A percentile compares a stretch with the other conserved stretches of the same genome.
Evolutionary conservation across 2,329 filamentous ascomycete species (phyloP).

Genomic region (Dactylellina haptotyla): DNA sequence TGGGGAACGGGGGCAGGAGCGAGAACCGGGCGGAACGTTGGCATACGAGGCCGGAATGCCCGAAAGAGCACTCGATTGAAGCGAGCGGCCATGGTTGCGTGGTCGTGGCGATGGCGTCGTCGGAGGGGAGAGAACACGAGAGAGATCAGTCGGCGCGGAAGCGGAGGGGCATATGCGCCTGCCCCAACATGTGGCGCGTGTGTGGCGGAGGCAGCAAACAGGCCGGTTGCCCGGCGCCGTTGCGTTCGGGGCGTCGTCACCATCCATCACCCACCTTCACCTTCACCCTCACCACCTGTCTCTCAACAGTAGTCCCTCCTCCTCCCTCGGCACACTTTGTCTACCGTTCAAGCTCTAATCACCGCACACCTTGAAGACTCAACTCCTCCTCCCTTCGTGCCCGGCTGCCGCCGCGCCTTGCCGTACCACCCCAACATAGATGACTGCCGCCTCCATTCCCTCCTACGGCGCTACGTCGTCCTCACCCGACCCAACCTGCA

Average conservation of each 20-base stretch:
- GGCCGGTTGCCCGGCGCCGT: neutral
- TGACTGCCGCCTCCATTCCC: slow-evolving; percentile 22
- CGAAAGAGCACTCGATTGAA: slow-evolving; percentile 16
- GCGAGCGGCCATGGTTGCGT: slow-evolving; percentile 14
- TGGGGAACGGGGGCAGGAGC: too few species aligned
- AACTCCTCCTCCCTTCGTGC: too few species aligned
- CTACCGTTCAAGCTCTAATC: too few species aligned
- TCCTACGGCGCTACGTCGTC: slow-evolving; percentile 35
- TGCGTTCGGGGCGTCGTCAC: neutral
- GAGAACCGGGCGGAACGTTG: neutral
- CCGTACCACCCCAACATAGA: neutral
- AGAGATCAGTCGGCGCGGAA: neutral
- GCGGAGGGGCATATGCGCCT: too few species aligned
- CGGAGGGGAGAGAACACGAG: neutral
- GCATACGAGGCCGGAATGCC: neutral
- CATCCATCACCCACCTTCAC: neutral
- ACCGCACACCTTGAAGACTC: neutral
- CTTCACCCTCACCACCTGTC: neutral
- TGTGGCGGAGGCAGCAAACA: too few species aligned
- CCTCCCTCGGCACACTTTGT: too few species aligned
- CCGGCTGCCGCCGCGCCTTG: neutral
- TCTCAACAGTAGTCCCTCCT: too few species aligned
- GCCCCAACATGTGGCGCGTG: too few species aligned
- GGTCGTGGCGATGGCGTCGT: neutral
- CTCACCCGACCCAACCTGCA: neutral